Percentiles rank a stretch among this genome's conserved stretches.
Evolutionary conservation across 345 rosid species (phyloP).

Genomic region (Eucalyptus polyanthemos): DNA sequence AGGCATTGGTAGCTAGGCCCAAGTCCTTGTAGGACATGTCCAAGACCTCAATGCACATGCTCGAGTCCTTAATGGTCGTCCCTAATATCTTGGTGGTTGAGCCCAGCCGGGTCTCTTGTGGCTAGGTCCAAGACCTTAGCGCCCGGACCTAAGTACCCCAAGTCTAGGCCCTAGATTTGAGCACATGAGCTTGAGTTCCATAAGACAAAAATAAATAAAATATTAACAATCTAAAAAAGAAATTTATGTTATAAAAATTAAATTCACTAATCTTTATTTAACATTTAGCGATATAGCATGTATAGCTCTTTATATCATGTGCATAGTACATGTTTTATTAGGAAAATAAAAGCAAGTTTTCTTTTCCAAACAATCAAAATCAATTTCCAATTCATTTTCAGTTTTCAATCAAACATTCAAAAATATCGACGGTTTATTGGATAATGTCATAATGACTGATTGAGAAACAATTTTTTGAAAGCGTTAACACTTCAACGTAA

Average conservation of each 20-base stretch:
- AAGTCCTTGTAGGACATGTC: rapidly evolving
- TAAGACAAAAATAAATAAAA: background rate
- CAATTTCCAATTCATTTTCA: background rate
- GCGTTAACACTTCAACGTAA: background rate
- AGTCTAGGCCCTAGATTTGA: background rate
- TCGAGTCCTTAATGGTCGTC: too few species aligned
- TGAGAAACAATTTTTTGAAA: background rate
- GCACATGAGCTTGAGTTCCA: background rate
- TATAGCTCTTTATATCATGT: background rate
- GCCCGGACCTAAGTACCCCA: background rate
- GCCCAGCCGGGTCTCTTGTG: background rate
- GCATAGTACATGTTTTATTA: background rate
- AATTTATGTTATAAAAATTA: background rate
- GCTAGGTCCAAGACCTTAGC: background rate
- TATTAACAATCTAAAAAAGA: background rate
- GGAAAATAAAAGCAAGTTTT: background rate
- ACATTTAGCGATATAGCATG: background rate
- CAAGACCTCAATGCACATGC: background rate
- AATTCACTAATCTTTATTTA: too few species aligned
- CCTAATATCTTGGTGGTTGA: background rate
- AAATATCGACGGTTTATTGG: too few species aligned
- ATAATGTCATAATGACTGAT: too few species aligned
- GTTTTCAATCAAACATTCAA: background rate
- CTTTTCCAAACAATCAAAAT: background rate
- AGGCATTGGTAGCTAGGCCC: background rate